Conservation (phyloP, 805 yeast species). For the Yamadazyma laniorum region DNA sequence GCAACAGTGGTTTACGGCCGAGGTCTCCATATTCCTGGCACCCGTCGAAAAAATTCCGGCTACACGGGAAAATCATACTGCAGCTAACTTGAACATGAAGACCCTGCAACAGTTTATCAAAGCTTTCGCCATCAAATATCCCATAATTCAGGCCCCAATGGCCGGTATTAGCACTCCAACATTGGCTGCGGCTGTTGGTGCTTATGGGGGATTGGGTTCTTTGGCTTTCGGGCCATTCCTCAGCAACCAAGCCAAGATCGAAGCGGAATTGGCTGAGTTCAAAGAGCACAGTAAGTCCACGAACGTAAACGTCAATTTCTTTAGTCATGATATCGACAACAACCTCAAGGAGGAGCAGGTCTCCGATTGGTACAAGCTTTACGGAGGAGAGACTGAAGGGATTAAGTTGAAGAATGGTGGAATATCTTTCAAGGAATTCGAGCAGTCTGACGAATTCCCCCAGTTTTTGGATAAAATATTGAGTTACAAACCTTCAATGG, state of each 20-base stretch:
- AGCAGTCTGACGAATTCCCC: constrained; percentile 14
- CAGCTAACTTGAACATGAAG: too few relatives aligned
- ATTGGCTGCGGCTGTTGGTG: constrained; percentile 43
- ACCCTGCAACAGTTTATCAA: constrained; percentile 11
- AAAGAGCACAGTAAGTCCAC: constrained; percentile 9
- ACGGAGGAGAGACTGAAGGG: constrained; percentile 6
- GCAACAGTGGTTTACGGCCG: too few relatives aligned
- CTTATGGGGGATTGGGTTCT: constrained; percentile 52
- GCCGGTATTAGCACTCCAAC: constrained; percentile 51
- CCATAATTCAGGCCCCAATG: constrained; percentile 59
- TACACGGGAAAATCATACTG: too few relatives aligned
- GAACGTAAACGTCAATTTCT: constrained; percentile 47
- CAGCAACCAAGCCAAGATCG: constrained; percentile 15
- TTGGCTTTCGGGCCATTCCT: constrained; percentile 37
- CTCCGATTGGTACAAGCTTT: constrained; percentile 16
- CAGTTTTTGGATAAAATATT: constrained; percentile 18
- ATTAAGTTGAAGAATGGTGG: constrained; percentile 20
- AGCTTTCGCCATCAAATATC: constrained; percentile 33
- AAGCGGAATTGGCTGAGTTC: constrained; percentile 13
- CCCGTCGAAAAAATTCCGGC: too few relatives aligned
- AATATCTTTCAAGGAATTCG: constrained; percentile 31
- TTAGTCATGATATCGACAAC: constrained; percentile 35
- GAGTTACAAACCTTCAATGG: constrained; percentile 38
- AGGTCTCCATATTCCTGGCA: too few relatives aligned
- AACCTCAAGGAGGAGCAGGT: constrained; percentile 15